A percentile compares a stretch with the other conserved stretches of the same genome.
These are phyloP conservation scores for Mycena pura DNA, from an alignment of 768 basidiomycete genomes.

Conservation along the genomic window DNA sequence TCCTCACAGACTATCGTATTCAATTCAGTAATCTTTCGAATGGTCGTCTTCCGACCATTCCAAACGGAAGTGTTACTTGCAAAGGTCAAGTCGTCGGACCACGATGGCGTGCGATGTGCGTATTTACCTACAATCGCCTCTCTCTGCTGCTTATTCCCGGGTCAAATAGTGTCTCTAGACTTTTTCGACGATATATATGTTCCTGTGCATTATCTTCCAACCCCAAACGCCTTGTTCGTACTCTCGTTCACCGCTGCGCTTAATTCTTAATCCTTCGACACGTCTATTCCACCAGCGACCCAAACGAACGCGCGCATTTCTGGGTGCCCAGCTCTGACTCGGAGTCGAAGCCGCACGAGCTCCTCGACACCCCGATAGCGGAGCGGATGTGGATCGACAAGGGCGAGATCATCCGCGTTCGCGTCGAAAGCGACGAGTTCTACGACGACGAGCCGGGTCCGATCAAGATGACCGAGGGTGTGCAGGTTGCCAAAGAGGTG, in stretches of 20 bases:
- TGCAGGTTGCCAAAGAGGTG: conserved; percentile 59
- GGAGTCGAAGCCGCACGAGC: conserved; percentile 58
- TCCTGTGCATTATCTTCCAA: conserved; percentile 78
- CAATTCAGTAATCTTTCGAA: conserved; percentile 88
- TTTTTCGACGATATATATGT: conserved; percentile 97
- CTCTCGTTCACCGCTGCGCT: not conserved
- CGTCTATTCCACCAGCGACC: conserved; percentile 56
- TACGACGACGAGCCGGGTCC: conserved; percentile 89
- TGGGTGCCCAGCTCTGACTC: conserved; percentile 75
- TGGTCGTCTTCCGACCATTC: conserved; percentile 93
- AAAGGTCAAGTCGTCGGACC: conserved; percentile 86
- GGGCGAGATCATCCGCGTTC: conserved; percentile 76
- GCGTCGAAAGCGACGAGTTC: conserved; percentile 84
- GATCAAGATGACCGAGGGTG: conserved; percentile 75
- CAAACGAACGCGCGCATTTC: conserved; percentile 84
- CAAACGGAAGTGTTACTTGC: conserved; percentile 88
- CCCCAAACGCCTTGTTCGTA: conserved; percentile 79
- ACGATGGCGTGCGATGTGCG: conserved; percentile 84
- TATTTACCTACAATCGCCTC: conserved; percentile 11
- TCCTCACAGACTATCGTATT: too few relatives aligned
- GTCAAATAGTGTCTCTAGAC: conserved; percentile 71
- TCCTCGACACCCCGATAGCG: conserved; percentile 69
- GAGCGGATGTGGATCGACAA: conserved; percentile 85
- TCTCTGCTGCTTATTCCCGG: not conserved
- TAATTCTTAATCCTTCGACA: not conserved